A percentile compares a stretch with the other conserved stretches of the same genome.
Conservation (phyloP, 768 basidiomycete species). For the Russula lepida region DNA sequence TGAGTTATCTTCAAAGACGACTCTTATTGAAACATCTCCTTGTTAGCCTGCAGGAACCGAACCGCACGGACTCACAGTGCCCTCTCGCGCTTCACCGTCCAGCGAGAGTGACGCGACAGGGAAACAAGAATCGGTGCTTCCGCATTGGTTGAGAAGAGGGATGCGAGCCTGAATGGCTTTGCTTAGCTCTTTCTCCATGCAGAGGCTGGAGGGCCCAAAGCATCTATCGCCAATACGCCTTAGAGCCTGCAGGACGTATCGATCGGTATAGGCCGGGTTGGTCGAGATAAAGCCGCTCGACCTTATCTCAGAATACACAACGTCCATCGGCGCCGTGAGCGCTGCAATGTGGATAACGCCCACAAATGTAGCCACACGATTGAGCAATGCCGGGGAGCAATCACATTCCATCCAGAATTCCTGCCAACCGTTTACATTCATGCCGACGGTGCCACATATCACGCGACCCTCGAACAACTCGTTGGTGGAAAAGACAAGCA, state of each 20-base stretch:
- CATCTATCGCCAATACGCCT: background rate
- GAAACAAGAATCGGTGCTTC: too few relatives aligned
- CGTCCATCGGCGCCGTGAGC: background rate
- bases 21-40: too few relatives aligned
- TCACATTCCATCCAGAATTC: background rate
- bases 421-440: background rate
- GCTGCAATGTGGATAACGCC: background rate
- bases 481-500: background rate
- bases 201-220: background rate
- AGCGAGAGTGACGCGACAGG: too few relatives aligned
- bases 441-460: background rate
- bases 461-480: background rate
- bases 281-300: background rate
- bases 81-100: too few relatives aligned
- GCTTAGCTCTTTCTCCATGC: background rate
- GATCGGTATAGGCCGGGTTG: background rate
- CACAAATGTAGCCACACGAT: background rate
- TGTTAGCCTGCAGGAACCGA: too few relatives aligned
- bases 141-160: background rate
- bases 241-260: background rate
- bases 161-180: background rate
- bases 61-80: too few relatives aligned
- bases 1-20: too few relatives aligned
- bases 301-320: background rate
- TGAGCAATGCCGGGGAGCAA: background rate